Evolutionary conservation across 1,284 basidiomycete species (phyloP), one percentile per base, ranked within the genome.

Genomic region (Bjerkandera adusta): DNA sequence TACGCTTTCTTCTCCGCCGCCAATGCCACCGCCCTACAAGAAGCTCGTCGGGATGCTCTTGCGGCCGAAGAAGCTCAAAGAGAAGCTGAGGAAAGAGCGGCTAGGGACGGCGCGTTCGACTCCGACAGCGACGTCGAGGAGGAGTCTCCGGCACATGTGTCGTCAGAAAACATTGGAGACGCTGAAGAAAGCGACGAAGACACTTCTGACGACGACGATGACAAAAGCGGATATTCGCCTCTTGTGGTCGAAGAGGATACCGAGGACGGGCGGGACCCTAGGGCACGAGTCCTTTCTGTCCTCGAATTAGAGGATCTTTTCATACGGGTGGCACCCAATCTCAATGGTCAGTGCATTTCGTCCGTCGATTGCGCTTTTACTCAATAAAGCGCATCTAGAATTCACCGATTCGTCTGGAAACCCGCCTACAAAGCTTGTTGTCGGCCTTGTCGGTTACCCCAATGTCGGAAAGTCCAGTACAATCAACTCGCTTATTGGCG

Each of bases 401-500:
- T 93, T 94, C 58, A 70, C 75, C 12, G 79, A 83, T 40, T 66
- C 75, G 1, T 73, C 72, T n/a, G 84, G 85, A 11, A 74, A 80
- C 41, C 68, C 74, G 10, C 77, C 81, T 0, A 66, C 75, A 21
- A 93, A 85, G 64, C 77, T 97, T 3, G 83, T 89, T 24, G 87
- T 99, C 44, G 97, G 96, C 7, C 83, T 99, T 18, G 93, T 99
- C 37, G 96, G 97, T n/a, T 97, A 97, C 63, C 96, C 96, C 1
- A 99, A 99, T 62, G 96, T 99, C 36, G 97, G 96, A 21, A 99
- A 99, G 68, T 96, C 92, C 1, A 93, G 89, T 53, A 85, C 97
- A 7, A 98, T 99, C 67, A 99, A 99, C 66, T 92, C 94, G 16
- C 79, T 99, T 15, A 83, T 98, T 43, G 86, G 97, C 25, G 87